Conservation (phyloP, 805 yeast genomes). For the Candida argentea region DNA sequence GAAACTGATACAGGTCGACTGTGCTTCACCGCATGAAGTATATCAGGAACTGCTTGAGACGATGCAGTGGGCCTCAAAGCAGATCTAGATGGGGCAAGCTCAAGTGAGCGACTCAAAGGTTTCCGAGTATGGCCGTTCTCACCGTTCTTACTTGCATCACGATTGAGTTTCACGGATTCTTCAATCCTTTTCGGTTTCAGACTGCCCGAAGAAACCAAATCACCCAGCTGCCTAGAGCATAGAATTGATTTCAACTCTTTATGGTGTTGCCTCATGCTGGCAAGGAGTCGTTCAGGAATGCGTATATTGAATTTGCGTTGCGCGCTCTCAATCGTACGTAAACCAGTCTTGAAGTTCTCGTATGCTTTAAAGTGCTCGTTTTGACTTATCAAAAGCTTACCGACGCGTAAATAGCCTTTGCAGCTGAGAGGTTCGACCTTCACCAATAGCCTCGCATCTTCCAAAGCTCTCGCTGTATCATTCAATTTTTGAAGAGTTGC, state of each 20-base stretch:
- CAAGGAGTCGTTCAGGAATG: conserved; percentile 23
- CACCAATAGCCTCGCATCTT: conserved; percentile 27
- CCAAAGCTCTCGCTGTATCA: conserved; percentile 19
- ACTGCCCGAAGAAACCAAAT: too few species aligned
- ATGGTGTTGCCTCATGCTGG: conserved; percentile 15
- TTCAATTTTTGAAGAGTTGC: conserved; percentile 38
- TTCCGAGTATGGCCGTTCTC: neutral
- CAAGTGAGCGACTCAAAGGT: too few species aligned
- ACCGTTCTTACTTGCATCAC: conserved; percentile 8
- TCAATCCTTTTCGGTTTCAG: conserved; percentile 8
- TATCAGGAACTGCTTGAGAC: too few species aligned
- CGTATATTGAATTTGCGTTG: conserved; percentile 13
- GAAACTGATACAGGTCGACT: too few species aligned
- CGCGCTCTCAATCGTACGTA: conserved; percentile 24
- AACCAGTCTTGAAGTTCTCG: conserved; percentile 25
- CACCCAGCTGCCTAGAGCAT: too few species aligned
- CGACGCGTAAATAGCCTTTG: conserved; percentile 38
- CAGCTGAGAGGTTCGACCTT: conserved; percentile 34
- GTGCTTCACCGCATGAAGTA: too few species aligned
- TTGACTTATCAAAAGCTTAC: conserved; percentile 21
- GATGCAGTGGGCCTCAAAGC: too few species aligned
- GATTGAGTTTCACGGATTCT: conserved; percentile 3
- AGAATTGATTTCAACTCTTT: conserved; percentile 12
- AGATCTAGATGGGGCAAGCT: too few species aligned
- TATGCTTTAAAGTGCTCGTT: conserved; percentile 25